Conservation (phyloP, 129 eudicot genomes). For the Arctium minus region DNA sequence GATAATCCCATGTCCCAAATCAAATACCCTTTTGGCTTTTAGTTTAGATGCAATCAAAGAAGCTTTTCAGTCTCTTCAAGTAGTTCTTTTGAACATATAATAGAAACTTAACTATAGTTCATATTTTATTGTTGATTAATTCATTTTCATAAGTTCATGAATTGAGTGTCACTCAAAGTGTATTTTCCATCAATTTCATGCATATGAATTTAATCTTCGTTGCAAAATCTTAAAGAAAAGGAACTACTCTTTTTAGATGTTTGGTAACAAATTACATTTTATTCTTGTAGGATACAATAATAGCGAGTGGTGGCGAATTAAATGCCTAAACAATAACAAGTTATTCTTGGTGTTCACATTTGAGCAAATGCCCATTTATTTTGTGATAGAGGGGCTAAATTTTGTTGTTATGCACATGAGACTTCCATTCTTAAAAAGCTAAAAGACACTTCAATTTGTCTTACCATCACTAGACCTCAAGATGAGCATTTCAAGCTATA, state of each 20-base stretch:
- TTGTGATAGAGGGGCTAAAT: slow-evolving; percentile 15
- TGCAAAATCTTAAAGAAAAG: neutral
- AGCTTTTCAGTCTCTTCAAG: neutral
- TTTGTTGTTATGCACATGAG: neutral
- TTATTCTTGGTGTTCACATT: slow-evolving; percentile 7
- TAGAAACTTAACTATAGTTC: neutral
- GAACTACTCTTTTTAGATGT: neutral
- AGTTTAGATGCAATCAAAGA: neutral
- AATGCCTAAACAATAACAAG: neutral
- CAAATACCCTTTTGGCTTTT: neutral
- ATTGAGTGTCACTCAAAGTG: neutral
- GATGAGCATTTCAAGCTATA: slow-evolving; percentile 14
- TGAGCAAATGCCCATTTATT: slow-evolving; percentile 15
- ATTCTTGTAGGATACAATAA: neutral
- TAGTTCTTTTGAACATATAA: neutral
- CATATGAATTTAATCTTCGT: neutral
- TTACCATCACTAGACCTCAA: slow-evolving; percentile 15
- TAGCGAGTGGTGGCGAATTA: neutral
- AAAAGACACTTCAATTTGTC: slow-evolving; percentile 11
- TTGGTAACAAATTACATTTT: neutral
- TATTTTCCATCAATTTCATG: neutral
- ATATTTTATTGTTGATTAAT: neutral
- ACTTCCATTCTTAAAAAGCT: slow-evolving; percentile 8
- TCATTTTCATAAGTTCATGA: neutral
- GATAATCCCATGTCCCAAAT: neutral